phyloP scores from a whole-genome alignment of 192 early-diverging fungal genomes.

The Backusella mclennaniae region DNA sequence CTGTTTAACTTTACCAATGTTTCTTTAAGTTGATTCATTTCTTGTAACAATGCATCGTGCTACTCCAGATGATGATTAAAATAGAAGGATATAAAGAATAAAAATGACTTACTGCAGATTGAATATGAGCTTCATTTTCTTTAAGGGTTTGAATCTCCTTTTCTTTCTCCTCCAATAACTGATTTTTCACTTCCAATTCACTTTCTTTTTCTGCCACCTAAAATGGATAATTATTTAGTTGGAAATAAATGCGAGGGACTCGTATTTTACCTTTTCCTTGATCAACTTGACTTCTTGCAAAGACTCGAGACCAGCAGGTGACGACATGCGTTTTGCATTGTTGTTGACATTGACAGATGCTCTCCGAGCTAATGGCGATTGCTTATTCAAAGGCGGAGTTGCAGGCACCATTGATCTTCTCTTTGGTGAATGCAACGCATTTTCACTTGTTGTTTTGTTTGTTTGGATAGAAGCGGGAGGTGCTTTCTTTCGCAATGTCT shows the following conservation, averaged over 20 bases:
- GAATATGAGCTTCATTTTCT: neutral
- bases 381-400: neutral
- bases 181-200: neutral
- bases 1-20: neutral
- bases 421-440: neutral
- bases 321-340: neutral
- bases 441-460: neutral
- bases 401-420: constrained; percentile 9
- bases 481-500: neutral
- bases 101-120: neutral
- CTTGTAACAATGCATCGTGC: neutral
- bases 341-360: constrained; percentile 3
- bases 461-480: neutral
- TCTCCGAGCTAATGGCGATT: constrained; percentile 4
- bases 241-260: no score
- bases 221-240: no score
- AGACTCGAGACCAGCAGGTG: constrained; percentile 6
- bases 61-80: neutral
- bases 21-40: neutral
- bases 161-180: constrained; percentile 3
- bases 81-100: neutral
- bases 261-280: neutral
- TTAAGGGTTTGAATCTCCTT: constrained; percentile 4
- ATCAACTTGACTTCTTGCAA: neutral
- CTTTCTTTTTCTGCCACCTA: neutral